Evolutionary conservation across 768 basidiomycete species (phyloP).

Genomic region (Lactifluus volemus): DNA sequence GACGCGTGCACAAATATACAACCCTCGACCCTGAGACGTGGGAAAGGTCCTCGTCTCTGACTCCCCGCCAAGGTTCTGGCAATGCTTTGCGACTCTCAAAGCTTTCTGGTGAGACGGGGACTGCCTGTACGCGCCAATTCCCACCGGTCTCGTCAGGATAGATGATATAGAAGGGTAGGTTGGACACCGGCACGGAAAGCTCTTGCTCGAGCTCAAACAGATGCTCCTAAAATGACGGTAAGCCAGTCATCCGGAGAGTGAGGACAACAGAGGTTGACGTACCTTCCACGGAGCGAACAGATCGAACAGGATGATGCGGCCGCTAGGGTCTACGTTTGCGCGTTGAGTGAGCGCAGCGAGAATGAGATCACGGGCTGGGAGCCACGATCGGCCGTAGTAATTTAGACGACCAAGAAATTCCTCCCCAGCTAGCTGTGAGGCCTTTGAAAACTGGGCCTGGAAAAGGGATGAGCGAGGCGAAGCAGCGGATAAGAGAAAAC

Average conservation of each 20-base stretch:
- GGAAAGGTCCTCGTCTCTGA: slow-evolving; percentile 77
- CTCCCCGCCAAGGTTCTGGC: slow-evolving; percentile 89
- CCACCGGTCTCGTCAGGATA: slow-evolving; percentile 75
- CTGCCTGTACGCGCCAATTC: slow-evolving; percentile 90
- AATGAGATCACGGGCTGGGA: slow-evolving; percentile 83
- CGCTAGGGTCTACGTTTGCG: slow-evolving; percentile 51
- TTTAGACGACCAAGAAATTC: slow-evolving; percentile 77
- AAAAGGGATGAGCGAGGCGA: neutral
- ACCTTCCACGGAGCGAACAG: slow-evolving; percentile 87
- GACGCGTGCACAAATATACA: slow-evolving; percentile 92
- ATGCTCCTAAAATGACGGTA: slow-evolving; percentile 53
- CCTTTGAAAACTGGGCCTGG: slow-evolving; percentile 66
- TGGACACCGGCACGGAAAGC: slow-evolving; percentile 33
- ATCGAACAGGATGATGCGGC: slow-evolving; percentile 73
- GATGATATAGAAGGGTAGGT: slow-evolving; percentile 71
- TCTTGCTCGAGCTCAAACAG: slow-evolving; percentile 79
- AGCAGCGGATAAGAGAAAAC: slow-evolving; percentile 23
- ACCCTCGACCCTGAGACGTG: slow-evolving; percentile 63
- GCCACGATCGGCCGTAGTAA: slow-evolving; percentile 84
- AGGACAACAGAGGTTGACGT: slow-evolving; percentile 9
- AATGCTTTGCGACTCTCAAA: slow-evolving; percentile 89
- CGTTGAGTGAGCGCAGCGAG: slow-evolving; percentile 49
- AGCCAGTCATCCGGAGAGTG: neutral
- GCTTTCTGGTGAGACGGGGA: slow-evolving; percentile 71
- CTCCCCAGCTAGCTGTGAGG: slow-evolving; percentile 72